Percentiles rank a stretch among this genome's conserved stretches.
Conservation (phyloP, 805 yeast genomes). For the Tetrapisispora arboricola region DNA sequence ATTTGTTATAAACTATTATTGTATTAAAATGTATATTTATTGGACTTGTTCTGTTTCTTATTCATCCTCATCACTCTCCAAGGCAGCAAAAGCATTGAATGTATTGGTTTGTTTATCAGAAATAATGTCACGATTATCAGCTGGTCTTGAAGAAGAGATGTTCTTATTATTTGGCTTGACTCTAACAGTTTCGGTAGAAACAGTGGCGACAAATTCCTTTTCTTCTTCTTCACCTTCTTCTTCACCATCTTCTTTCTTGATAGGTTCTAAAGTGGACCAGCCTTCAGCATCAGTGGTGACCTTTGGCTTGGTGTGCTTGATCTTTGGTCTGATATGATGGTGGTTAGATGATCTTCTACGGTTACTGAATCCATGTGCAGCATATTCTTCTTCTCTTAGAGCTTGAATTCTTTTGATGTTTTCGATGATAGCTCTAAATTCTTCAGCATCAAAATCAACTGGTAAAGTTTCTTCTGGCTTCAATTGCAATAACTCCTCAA, state of each 20-base stretch:
- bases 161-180: slow-evolving; percentile 66
- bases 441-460: slow-evolving; percentile 51
- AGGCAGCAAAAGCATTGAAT: slow-evolving; percentile 77
- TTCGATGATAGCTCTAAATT: slow-evolving; percentile 57
- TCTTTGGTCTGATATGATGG: slow-evolving; percentile 38
- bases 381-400: slow-evolving; percentile 28
- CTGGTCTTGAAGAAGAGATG: slow-evolving; percentile 64
- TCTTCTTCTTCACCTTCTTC: slow-evolving; percentile 31
- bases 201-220: slow-evolving; percentile 26
- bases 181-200: slow-evolving; percentile 37
- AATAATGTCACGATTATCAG: slow-evolving; percentile 59
- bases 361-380: slow-evolving; percentile 33
- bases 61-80: slow-evolving; percentile 44
- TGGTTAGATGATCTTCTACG: slow-evolving; percentile 56
- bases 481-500: slow-evolving; percentile 53
- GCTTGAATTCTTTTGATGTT: slow-evolving; percentile 44
- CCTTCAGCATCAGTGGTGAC: slow-evolving; percentile 65
- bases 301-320: slow-evolving; percentile 45
- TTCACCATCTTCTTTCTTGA: slow-evolving; percentile 15
- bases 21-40: background rate
- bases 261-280: slow-evolving; percentile 58
- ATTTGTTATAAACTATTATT: background rate
- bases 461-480: slow-evolving; percentile 51
- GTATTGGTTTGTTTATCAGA: slow-evolving; percentile 56
- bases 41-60: slow-evolving; percentile 27